Percentiles rank a stretch among this genome's conserved stretches.
These are phyloP conservation scores for Alternaria consortialis DNA, from an alignment of 2,329 filamentous ascomycete genomes.

Conservation along the genomic window DNA sequence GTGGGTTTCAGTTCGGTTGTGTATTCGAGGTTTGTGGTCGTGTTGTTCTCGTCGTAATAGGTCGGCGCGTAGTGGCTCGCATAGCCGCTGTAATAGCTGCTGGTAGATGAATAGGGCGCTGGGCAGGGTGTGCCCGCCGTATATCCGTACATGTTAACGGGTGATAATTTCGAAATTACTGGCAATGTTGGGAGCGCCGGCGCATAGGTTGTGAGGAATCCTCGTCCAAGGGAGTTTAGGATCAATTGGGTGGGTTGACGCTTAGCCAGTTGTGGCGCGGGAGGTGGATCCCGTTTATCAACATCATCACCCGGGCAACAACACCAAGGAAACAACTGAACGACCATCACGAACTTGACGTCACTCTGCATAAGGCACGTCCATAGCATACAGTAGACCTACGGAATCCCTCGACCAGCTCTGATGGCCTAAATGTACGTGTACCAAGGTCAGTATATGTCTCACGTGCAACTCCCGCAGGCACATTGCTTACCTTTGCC, in stretches of 20 bases:
- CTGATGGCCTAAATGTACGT: constrained; percentile 51
- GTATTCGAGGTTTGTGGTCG: constrained; percentile 51
- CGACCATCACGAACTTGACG: constrained; percentile 6
- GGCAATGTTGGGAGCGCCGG: constrained; percentile 27
- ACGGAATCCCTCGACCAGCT: constrained; percentile 70
- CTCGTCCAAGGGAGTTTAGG: constrained; percentile 21
- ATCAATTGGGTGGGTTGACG: constrained; percentile 18
- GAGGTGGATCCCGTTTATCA: constrained; percentile 18
- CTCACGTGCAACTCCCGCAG: too few species aligned
- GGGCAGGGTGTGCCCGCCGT: constrained; percentile 50
- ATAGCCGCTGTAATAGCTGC: constrained; percentile 39
- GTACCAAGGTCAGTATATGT: too few species aligned
- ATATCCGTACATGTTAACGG: constrained; percentile 45
- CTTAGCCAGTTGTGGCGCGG: constrained; percentile 23
- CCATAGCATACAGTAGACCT: neutral
- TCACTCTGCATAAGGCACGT: constrained; percentile 3
- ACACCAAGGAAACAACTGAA: constrained; percentile 6
- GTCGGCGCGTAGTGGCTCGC: constrained; percentile 44
- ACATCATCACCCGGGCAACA: constrained; percentile 22
- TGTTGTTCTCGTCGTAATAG: constrained; percentile 43
- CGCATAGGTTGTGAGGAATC: constrained; percentile 20
- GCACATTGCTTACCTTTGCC: constrained; percentile 45
- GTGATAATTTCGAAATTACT: constrained; percentile 4
- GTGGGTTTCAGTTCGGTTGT: constrained; percentile 48
- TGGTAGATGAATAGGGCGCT: constrained; percentile 38